Base-by-base conservation (phyloP, 306 rosid genomes). In the Alnus rubra region DNA sequence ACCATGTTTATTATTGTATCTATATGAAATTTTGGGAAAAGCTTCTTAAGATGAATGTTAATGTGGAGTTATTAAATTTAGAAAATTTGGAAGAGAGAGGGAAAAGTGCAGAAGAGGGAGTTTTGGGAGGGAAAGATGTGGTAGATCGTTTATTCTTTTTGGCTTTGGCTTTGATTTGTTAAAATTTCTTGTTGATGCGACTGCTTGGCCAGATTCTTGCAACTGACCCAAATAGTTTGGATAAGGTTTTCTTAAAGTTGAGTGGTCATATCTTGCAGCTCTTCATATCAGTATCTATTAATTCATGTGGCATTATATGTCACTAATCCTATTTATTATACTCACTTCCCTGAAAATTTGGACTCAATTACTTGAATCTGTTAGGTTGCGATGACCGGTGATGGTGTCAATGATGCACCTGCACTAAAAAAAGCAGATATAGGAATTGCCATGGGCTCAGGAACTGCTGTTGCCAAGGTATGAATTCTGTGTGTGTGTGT, bases 381-480 rank as follows among this genome's bases (percentile, higher is more conserved):
- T 69, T 86, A 94, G 97, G 99, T 95, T 85, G 99, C 99, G 37
- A 95, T 95, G 99, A 95, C 99, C 42, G 99, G 99, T 74, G 99
- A 95, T 35, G 99, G 99, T 56, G 99, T 95, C 86, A 95, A 95
- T 79, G 99, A 95, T 82, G 99, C 99, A 70, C 99, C 99, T 70
- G 99, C 99, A 44, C 86, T 95, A 51, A 95, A 95, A 83, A 92
- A 90, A 85, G 98, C 99, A n/a, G 97, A 95, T 78, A 95, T 95
- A 53, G 99, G 99, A 81, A 91, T 95, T 80, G 96, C 98, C 81
- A 95, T 95, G 99, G 99, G 99, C 75, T 95, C 98, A 37, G 98
- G 98, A 77, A 95, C 98, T 81, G 97, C 98, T 62, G 98, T 95
- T 82, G 96, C 98, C 55, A 95, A 95, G 98, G 98, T 94, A 79